phyloP scores from a whole-genome alignment of 257 asterid genomes.

The Solanum tarijense region DNA sequence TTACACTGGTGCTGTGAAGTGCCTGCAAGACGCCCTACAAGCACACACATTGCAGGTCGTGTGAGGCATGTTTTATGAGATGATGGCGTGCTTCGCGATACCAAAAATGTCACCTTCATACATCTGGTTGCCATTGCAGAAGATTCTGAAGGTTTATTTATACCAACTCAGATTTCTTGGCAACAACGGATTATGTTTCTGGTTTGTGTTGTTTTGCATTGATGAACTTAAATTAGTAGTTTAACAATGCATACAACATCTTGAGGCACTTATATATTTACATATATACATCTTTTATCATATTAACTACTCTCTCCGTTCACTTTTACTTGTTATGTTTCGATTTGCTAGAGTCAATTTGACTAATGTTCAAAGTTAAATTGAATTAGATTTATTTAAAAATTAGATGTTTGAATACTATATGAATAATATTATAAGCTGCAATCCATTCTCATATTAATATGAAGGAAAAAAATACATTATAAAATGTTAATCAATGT shows the following conservation, averaged over 20 bases:
- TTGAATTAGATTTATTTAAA: background rate
- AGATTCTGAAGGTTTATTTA: background rate
- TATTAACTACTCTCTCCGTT: background rate
- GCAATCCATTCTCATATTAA: background rate
- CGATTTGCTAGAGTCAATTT: accelerated
- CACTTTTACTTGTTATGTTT: background rate
- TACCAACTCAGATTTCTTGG: background rate
- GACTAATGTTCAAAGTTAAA: background rate
- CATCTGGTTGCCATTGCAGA: background rate
- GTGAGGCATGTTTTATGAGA: constrained; percentile 3
- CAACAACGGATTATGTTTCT: background rate
- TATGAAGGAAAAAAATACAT: no score
- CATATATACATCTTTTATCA: background rate
- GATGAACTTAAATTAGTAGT: background rate
- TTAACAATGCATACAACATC: background rate
- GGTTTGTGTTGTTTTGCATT: background rate
- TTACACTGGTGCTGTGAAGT: constrained; percentile 63
- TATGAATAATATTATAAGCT: no score
- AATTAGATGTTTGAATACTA: background rate
- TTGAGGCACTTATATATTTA: background rate
- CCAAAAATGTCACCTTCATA: background rate
- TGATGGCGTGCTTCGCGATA: background rate
- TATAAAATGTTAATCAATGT: no score
- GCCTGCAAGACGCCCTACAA: constrained; percentile 42
- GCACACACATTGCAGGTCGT: constrained; percentile 24